Evolutionary conservation across 2,329 filamentous ascomycete species (phyloP), one percentile per base, ranked within the genome.

Genomic region (Aspergillus aculeatinus): DNA sequence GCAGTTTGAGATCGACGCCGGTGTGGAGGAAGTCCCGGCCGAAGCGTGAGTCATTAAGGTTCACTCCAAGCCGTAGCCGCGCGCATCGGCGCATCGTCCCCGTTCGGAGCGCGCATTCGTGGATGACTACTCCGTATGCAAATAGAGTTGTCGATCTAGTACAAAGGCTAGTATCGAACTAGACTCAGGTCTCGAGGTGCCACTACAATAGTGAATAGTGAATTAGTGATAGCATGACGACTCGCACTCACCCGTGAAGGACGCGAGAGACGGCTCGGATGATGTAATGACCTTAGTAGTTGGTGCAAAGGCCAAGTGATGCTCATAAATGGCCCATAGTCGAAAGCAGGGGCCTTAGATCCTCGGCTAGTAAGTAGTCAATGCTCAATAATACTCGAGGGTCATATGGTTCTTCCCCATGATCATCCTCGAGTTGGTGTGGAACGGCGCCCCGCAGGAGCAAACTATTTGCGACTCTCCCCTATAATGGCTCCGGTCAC

Each of bases 81-180:
- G 42, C 53, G 53, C 48, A 55, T 55, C 53, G 44, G 53, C 53
- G 33, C 47, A 29, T 35, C 39, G 39, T 9, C 39, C 48, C 42
- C 53, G 33, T 39, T 48, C 53, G 53, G 53, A 31, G 48, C 27
- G 47, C 42, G 53, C 39, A 39, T 29, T 33, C 53, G 23, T 48
- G 53, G 27, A 35, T 6, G 4, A 16, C 12, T 35, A 21, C 21
- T 2, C 2, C 2, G 21, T 21, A 55, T 55, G 53, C n/a, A 55
- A 55, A 55, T 55, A 55, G 53, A 35, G 53, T 48, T 55, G 53
- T 29, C 53, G 53, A 55, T 55, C 53, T 55, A 23, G 12, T 33
- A 51, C 42, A 51, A 31, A 33, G 54, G 39, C 39, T 44, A 44
- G 39, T 44, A 9, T n/a, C 16, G 39, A 44, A 19, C 16, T 44